phyloP scores from a whole-genome alignment of 1,139 yeast species.

The Yamadazyma siamensis region DNA sequence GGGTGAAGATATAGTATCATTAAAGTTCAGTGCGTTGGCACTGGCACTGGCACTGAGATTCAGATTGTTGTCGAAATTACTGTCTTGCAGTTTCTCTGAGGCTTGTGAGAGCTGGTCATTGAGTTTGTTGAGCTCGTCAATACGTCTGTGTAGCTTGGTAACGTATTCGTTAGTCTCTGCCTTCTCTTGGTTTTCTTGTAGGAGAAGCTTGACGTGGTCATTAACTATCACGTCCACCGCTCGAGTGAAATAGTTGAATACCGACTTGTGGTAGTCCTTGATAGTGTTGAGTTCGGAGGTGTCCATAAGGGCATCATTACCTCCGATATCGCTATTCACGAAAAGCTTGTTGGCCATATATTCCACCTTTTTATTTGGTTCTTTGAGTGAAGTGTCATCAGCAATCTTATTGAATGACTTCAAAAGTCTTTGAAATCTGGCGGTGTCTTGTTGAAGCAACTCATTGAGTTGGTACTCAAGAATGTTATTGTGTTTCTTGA shows the following conservation, averaged over 20 bases:
- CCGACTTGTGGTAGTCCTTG: slow-evolving; percentile 49
- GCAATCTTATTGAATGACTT: slow-evolving; percentile 52
- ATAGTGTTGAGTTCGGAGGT: slow-evolving; percentile 27
- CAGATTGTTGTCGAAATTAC: no score
- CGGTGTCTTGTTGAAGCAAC: slow-evolving; percentile 33
- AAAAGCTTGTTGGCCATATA: slow-evolving; percentile 25
- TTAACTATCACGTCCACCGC: slow-evolving; percentile 58
- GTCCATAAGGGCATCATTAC: slow-evolving; percentile 10
- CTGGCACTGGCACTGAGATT: slow-evolving; percentile 2
- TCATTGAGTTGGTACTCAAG: slow-evolving; percentile 39
- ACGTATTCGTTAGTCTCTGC: slow-evolving; percentile 21
- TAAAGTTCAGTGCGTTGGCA: slow-evolving; percentile 7
- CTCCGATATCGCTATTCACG: slow-evolving; percentile 9
- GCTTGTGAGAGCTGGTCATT: slow-evolving; percentile 23
- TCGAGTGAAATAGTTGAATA: slow-evolving; percentile 55
- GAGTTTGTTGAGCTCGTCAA: slow-evolving; percentile 26
- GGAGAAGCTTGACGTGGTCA: slow-evolving; percentile 50
- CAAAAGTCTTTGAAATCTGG: slow-evolving; percentile 41
- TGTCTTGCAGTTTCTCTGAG: no score
- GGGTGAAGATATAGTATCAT: slow-evolving; percentile 20
- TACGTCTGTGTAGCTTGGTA: slow-evolving; percentile 26
- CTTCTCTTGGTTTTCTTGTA: slow-evolving; percentile 28
- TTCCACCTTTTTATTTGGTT: slow-evolving; percentile 51
- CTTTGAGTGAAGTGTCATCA: slow-evolving; percentile 55
- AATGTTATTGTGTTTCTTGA: slow-evolving; percentile 16